phyloP scores from a whole-genome alignment of 2,329 filamentous ascomycete genomes.

The Penicillium sp. region DNA sequence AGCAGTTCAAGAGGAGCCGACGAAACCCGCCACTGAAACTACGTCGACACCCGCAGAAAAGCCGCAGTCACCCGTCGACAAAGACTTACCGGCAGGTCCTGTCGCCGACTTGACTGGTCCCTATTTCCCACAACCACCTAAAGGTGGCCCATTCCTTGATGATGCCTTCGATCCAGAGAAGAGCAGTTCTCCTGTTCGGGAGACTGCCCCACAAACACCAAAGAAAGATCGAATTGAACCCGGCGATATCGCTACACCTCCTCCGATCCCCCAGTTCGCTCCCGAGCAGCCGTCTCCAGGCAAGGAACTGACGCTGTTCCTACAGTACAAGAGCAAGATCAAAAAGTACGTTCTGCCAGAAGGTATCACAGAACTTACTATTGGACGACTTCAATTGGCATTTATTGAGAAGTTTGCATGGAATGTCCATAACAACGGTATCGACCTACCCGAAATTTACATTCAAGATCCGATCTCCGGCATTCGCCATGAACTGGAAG shows the following conservation, averaged over 20 bases:
- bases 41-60: constrained; percentile 41
- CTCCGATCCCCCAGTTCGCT: constrained; percentile 58
- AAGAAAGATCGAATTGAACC: constrained; percentile 25
- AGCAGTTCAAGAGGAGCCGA: constrained; percentile 54
- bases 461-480: constrained; percentile 95
- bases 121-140: constrained; percentile 53
- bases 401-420: constrained; percentile 99
- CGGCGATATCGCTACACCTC: constrained; percentile 36
- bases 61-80: constrained; percentile 40
- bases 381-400: constrained; percentile 86
- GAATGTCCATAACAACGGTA: constrained; percentile 94
- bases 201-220: constrained; percentile 32
- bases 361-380: constrained; percentile 80
- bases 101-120: constrained; percentile 61
- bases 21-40: not conserved
- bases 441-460: constrained; percentile 94
- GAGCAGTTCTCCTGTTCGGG: constrained; percentile 18
- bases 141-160: constrained; percentile 36
- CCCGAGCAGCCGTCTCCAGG: constrained; percentile 69
- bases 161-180: constrained; percentile 43
- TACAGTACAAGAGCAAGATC: constrained; percentile 96
- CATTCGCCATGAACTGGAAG: constrained; percentile 94
- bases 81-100: constrained; percentile 40
- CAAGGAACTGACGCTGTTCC: constrained; percentile 89
- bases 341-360: constrained; percentile 93